A percentile compares a stretch with the other conserved stretches of the same genome.
phyloP scores from a whole-genome alignment of 2,329 filamentous ascomycete species.

The Exophiala phaeomuriformis region DNA sequence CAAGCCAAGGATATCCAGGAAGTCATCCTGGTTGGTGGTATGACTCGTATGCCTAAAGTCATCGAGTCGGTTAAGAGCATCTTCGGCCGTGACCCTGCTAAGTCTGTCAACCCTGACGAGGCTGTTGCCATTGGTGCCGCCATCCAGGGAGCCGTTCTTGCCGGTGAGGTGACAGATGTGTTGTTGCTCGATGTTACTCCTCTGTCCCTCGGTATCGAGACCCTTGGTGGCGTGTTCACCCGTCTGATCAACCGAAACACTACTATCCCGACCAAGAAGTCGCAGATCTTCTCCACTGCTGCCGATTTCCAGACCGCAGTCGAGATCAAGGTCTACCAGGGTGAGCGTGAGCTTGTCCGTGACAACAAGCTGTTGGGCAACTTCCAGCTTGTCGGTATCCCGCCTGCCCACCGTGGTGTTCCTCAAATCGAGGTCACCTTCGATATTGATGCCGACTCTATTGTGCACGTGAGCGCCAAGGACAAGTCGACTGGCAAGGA shows the following conservation, averaged over 20 bases:
- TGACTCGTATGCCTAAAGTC: constrained; percentile 99
- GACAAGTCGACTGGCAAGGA: constrained; percentile 99
- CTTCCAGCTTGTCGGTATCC: constrained; percentile 98
- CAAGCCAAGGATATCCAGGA: constrained; percentile 92
- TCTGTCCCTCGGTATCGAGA: constrained; percentile 96
- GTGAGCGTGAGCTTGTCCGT: constrained; percentile 96
- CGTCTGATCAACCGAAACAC: constrained; percentile 98
- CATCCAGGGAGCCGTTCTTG: constrained; percentile 92
- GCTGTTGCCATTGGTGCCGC: constrained; percentile 96
- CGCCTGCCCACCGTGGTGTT: constrained; percentile 90
- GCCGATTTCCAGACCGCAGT: constrained; percentile 98
- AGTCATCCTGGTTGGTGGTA: constrained; percentile 95
- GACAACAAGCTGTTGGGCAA: constrained; percentile 99
- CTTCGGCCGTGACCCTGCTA: constrained; percentile 92
- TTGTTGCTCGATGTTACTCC: constrained; percentile 93
- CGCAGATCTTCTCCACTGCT: constrained; percentile 93
- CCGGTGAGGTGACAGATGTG: constrained; percentile 93
- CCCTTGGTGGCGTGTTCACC: constrained; percentile 94
- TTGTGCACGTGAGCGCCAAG: constrained; percentile 96
- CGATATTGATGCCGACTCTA: constrained; percentile 96
- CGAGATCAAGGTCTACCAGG: constrained; percentile 99
- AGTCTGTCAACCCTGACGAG: constrained; percentile 98
- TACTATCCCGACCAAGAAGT: constrained; percentile 99
- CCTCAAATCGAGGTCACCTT: constrained; percentile 97
- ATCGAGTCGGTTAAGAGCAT: constrained; percentile 91